A percentile compares a stretch with the other conserved stretches of the same genome.
These are phyloP conservation scores for Kluyveromyces sp. DNA, from an alignment of 1,139 yeast species.

Conservation along the genomic window DNA sequence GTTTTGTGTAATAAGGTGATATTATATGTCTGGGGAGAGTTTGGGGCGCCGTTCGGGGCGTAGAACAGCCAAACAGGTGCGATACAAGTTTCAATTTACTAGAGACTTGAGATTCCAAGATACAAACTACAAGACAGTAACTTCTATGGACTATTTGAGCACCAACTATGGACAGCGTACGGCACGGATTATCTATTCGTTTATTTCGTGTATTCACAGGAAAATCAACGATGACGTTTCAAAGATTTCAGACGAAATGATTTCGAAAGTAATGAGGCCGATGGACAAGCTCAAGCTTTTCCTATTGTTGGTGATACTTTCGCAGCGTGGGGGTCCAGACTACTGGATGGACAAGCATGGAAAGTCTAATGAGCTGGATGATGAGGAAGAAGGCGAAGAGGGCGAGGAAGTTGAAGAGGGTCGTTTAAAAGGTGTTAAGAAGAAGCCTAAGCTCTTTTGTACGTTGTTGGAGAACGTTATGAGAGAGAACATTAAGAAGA, in stretches of 20 bases:
- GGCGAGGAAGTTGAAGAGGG: constrained; percentile 5
- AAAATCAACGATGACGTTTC: constrained; percentile 26
- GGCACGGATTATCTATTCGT: constrained; percentile 24
- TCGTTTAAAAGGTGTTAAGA: constrained; percentile 5
- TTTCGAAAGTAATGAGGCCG: constrained; percentile 17
- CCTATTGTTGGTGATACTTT: constrained; percentile 25
- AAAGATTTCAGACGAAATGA: constrained; percentile 20
- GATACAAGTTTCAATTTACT: constrained; percentile 14
- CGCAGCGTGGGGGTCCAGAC: constrained; percentile 31
- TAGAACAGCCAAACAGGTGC: constrained; percentile 2
- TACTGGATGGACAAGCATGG: constrained; percentile 29
- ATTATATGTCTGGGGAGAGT: not conserved
- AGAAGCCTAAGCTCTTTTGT: constrained; percentile 8
- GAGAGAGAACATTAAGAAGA: constrained; percentile 28
- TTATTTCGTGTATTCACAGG: constrained; percentile 27
- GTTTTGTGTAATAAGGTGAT: not conserved
- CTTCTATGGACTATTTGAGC: constrained; percentile 26
- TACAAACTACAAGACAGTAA: constrained; percentile 25
- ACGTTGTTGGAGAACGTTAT: constrained; percentile 28
- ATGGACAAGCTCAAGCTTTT: constrained; percentile 29
- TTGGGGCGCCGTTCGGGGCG: not conserved
- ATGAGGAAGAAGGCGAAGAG: constrained; percentile 6
- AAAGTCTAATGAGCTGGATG: constrained; percentile 7
- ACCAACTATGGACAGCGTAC: constrained; percentile 28
- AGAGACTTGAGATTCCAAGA: constrained; percentile 20